Conservation (phyloP, 208 protist genomes). For the Tritrichomonas musculus region DNA sequence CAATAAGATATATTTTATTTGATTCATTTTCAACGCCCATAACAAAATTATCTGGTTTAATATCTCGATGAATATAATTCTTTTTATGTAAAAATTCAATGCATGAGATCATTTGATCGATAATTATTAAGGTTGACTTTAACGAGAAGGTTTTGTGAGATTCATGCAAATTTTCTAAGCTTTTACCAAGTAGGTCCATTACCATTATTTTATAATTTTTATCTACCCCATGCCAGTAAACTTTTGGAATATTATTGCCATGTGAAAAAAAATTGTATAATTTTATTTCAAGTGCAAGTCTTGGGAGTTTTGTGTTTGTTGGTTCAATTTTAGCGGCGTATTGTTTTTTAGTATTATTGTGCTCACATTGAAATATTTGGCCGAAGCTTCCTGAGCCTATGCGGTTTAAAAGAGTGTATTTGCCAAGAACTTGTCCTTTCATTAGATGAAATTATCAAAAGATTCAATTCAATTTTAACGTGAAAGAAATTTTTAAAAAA, state of each 20-base stretch:
- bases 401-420: no score
- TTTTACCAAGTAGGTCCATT: constrained; percentile 92
- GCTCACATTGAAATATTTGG: not conserved
- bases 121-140: constrained; percentile 8
- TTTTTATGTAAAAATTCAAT: constrained; percentile 80
- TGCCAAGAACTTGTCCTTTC: no score
- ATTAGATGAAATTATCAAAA: no score
- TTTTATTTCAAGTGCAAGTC: no score
- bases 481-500: no score
- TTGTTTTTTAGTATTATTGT: constrained; percentile 58
- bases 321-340: constrained; percentile 73
- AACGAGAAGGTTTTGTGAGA: constrained; percentile 24
- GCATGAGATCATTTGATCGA: not conserved
- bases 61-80: constrained; percentile 92
- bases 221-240: constrained; percentile 84
- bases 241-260: constrained; percentile 83
- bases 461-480: no score
- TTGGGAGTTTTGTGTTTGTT: constrained; percentile 65
- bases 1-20: constrained; percentile 51
- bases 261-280: no score
- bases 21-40: constrained; percentile 74
- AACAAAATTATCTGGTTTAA: constrained; percentile 96
- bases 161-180: constrained; percentile 79
- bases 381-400: constrained; percentile 15
- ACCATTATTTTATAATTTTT: constrained; percentile 96